A percentile compares a stretch with the other conserved stretches of the same genome.
Evolutionary conservation across 306 rosid genomes (phyloP).

Genomic region (Prunus dulcis): DNA sequence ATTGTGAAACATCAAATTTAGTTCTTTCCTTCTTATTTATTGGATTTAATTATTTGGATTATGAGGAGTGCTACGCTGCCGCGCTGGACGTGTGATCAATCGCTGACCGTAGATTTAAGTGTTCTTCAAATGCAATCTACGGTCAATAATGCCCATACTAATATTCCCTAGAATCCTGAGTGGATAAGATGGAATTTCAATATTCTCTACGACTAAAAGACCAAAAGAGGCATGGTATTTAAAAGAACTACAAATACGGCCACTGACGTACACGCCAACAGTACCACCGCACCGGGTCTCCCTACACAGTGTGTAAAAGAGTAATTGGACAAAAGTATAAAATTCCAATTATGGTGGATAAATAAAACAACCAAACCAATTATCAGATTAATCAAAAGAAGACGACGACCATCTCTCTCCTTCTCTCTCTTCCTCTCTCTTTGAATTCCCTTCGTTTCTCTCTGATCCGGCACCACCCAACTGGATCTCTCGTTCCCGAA

Average conservation of each 20-base stretch:
- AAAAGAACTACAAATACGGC: constrained; percentile 13
- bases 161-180: not conserved
- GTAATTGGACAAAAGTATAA: not conserved
- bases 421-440: constrained; percentile 10
- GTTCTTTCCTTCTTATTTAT: too few relatives aligned
- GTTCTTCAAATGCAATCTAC: too few relatives aligned
- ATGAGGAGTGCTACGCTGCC: too few relatives aligned
- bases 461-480: not conserved
- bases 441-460: not conserved
- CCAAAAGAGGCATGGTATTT: not conserved
- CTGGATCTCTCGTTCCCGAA: constrained; percentile 4
- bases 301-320: not conserved
- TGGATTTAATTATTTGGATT: too few relatives aligned
- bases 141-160: too few relatives aligned
- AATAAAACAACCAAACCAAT: not conserved
- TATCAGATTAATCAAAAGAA: not conserved
- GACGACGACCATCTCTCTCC: constrained; percentile 6
- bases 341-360: not conserved
- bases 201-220: not conserved
- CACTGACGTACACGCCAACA: constrained; percentile 1
- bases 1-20: too few relatives aligned
- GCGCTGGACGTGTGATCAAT: too few relatives aligned
- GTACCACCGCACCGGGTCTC: not conserved
- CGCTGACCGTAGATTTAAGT: too few relatives aligned
- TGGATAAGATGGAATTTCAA: not conserved